These are phyloP conservation scores for Dovyalis caffra DNA, from an alignment of 345 rosid species.

Conservation along the genomic window DNA sequence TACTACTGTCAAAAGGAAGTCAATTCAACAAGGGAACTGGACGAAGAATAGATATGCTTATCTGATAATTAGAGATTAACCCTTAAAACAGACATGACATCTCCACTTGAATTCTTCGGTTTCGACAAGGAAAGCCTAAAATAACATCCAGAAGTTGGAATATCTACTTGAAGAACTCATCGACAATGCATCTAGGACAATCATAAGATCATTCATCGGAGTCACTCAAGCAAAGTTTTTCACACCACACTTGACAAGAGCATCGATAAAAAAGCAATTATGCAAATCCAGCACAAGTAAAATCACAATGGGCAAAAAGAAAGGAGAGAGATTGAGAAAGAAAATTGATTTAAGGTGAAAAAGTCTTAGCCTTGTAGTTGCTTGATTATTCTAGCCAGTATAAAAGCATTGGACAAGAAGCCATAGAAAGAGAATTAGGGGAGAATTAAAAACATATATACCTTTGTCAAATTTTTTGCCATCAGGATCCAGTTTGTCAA, in stretches of 20 bases:
- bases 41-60: neutral
- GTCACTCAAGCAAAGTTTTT: neutral
- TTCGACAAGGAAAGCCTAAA: neutral
- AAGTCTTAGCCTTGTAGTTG: neutral
- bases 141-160: neutral
- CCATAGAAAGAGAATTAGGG: neutral
- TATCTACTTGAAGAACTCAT: neutral
- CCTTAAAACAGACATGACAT: neutral
- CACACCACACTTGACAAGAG: neutral
- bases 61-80: neutral
- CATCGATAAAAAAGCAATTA: neutral
- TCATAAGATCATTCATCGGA: neutral
- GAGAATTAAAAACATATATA: neutral
- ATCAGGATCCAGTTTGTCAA: neutral
- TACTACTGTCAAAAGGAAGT: neutral
- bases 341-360: neutral
- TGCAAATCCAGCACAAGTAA: neutral
- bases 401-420: neutral
- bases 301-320: neutral
- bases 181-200: neutral
- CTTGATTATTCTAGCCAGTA: neutral
- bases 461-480: conserved; percentile 4
- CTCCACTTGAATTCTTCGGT: neutral
- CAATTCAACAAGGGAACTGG: neutral
- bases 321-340: neutral